phyloP scores from a whole-genome alignment of 2,329 filamentous ascomycete genomes.

The Xylaria sp. region DNA sequence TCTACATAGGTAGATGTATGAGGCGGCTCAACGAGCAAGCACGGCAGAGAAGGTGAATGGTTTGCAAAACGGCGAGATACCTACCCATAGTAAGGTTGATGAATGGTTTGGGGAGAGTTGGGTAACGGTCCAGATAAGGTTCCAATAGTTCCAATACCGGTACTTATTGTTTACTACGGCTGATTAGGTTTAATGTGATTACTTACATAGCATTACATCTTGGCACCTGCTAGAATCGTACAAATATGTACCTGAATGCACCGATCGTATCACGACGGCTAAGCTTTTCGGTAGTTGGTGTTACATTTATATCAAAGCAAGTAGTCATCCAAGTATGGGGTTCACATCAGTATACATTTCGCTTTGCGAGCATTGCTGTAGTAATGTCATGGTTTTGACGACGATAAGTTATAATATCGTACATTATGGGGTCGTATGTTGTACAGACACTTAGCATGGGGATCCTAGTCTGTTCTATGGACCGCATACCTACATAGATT shows the following conservation, averaged over 20 bases:
- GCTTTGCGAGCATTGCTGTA: slow-evolving; percentile 2
- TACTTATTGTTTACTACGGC: not conserved
- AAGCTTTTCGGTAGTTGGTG: not conserved
- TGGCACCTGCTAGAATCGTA: slow-evolving; percentile 24
- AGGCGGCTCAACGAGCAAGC: not conserved
- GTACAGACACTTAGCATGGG: not conserved
- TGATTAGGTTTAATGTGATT: not conserved
- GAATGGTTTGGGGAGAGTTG: not conserved
- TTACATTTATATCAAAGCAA: not conserved
- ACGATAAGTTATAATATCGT: not conserved
- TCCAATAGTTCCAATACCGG: no score
- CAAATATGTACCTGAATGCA: slow-evolving; percentile 17
- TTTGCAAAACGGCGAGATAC: not conserved
- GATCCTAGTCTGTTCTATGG: not conserved
- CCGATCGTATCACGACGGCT: slow-evolving; percentile 23
- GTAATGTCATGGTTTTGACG: slow-evolving; percentile 6
- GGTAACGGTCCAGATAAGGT: not conserved
- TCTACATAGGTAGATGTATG: not conserved
- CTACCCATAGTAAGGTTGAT: not conserved
- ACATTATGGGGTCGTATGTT: slow-evolving; percentile 2
- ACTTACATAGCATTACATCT: not conserved
- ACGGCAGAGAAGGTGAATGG: not conserved
- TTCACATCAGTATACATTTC: not conserved
- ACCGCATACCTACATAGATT: no score
- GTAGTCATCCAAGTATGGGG: not conserved